Conservation (phyloP, 2,329 filamentous ascomycete genomes). For the Diaporthe velutina region DNA sequence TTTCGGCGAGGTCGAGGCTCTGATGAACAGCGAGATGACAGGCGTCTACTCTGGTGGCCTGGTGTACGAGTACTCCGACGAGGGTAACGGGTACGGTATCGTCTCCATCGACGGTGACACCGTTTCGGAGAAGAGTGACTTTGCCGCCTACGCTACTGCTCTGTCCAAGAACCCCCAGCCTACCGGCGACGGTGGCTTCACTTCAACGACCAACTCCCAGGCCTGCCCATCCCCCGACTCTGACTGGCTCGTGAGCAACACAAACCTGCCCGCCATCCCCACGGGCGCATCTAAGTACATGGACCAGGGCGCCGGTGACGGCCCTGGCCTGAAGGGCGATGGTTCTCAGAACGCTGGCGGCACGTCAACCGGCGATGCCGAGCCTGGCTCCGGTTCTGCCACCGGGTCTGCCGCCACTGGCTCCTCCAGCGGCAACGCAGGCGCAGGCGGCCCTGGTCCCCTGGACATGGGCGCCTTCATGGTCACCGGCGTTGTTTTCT, state of each 20-base stretch:
- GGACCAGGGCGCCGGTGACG: conserved; percentile 64
- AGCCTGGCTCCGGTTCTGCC: conserved; percentile 54
- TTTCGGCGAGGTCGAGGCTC: conserved; percentile 82
- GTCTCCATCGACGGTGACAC: conserved; percentile 72
- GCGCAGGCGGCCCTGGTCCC: conserved; percentile 47
- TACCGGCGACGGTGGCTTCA: conserved; percentile 63
- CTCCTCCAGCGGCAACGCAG: conserved; percentile 49
- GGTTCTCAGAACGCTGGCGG: conserved; percentile 67
- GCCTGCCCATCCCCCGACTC: conserved; percentile 63
- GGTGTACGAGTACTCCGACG: conserved; percentile 93
- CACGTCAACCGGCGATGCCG: conserved; percentile 58
- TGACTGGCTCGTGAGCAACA: conserved; percentile 65
- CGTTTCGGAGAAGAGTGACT: conserved; percentile 74
- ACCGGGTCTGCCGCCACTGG: conserved; percentile 50
- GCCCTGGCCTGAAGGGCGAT: conserved; percentile 64
- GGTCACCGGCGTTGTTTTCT: conserved; percentile 50
- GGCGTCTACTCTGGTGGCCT: conserved; percentile 93
- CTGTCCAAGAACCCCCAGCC: conserved; percentile 64
- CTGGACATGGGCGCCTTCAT: conserved; percentile 55
- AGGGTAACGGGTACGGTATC: conserved; percentile 84
- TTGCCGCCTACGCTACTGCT: conserved; percentile 64
- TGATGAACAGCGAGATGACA: conserved; percentile 89
- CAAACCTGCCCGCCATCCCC: conserved; percentile 65
- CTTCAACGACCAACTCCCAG: conserved; percentile 59
- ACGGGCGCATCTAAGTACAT: conserved; percentile 65